These are phyloP conservation scores for Hypholoma sublateritium DNA, from an alignment of 768 basidiomycete genomes.

Conservation along the genomic window DNA sequence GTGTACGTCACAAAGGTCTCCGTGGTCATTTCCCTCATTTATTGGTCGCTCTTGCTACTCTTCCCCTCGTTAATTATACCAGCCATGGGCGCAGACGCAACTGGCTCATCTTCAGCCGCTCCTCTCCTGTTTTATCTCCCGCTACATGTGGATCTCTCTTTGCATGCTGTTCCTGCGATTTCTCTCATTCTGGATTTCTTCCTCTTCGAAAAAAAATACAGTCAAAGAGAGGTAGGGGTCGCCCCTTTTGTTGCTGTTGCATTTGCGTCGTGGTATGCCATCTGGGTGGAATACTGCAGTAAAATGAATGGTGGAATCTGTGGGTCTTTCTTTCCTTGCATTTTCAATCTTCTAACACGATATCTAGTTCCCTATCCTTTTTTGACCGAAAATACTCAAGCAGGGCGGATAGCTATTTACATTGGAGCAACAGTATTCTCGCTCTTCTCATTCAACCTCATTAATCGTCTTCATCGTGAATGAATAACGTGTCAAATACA, in stretches of 20 bases:
- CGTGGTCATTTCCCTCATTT: constrained; percentile 49
- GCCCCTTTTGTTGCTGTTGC: constrained; percentile 29
- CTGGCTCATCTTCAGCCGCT: constrained; percentile 27
- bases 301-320: constrained; percentile 54
- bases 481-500: too few species aligned
- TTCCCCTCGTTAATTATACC: constrained; percentile 55
- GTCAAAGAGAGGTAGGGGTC: constrained; percentile 22
- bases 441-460: constrained; percentile 49
- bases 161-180: constrained; percentile 66
- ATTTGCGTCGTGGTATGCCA: constrained; percentile 49
- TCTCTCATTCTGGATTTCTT: constrained; percentile 68
- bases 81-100: constrained; percentile 14
- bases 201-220: constrained; percentile 59
- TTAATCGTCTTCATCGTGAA: constrained; percentile 55
- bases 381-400: constrained; percentile 57
- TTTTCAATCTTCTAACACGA: not conserved
- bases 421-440: constrained; percentile 48
- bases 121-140: constrained; percentile 39
- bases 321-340: constrained; percentile 33
- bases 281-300: constrained; percentile 71
- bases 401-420: constrained; percentile 61
- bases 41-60: constrained; percentile 63
- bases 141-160: constrained; percentile 55
- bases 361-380: constrained; percentile 80
- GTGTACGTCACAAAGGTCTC: constrained; percentile 25